Base-by-base conservation (phyloP, 2,329 filamentous ascomycete genomes). In the Microcyclosporella mali region DNA sequence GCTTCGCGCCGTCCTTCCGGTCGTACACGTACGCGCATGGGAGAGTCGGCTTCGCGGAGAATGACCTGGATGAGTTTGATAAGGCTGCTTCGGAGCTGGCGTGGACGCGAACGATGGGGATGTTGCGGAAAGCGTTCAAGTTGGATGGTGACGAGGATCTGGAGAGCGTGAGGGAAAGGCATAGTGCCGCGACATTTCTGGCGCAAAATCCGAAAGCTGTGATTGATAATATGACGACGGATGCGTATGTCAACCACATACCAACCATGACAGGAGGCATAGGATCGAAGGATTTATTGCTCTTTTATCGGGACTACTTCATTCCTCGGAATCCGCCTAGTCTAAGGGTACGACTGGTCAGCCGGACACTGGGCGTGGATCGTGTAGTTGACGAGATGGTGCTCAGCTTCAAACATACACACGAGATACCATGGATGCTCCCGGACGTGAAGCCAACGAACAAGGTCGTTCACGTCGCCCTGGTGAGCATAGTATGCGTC, bases 381-480 rank as follows among this genome's bases (percentile, higher is more conserved):
- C 68, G 74, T 2, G 66, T 81, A 2, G 78, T 79, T 2, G 78
- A 81, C 48, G 78, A 81, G 52, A 69, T 80, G 58, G 65, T 77
- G 12, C 55, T 77, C 3, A 68, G 67, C 0, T 81, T 79, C 51
- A 71, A 71, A 27, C 78, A 81, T 49, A 74, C 72, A 0, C 68
- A 74, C 29, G 72, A 75, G 41, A 60, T 80, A 1, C 71, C 74
- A 11, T 80, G 75, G 76, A 72, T 79, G 50, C 42, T 81, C 1
- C 78, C 77, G 0, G 75, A 71, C 0, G 69, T 81, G 0, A 68
- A 73, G 16, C 67, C 77, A 3, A 81, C 77, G 2, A 65, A 73
- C 47, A 76, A 72, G 43, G 60, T 62, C n/a, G 73, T 80, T 2
- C 70, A 79, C 52, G 64, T 81, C 17, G 66, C 75, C 2, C 55